Evolutionary conservation across 179 eudicot genomes (phyloP), one percentile per base, ranked within the genome.

Genomic region (Corrigiola litoralis): DNA sequence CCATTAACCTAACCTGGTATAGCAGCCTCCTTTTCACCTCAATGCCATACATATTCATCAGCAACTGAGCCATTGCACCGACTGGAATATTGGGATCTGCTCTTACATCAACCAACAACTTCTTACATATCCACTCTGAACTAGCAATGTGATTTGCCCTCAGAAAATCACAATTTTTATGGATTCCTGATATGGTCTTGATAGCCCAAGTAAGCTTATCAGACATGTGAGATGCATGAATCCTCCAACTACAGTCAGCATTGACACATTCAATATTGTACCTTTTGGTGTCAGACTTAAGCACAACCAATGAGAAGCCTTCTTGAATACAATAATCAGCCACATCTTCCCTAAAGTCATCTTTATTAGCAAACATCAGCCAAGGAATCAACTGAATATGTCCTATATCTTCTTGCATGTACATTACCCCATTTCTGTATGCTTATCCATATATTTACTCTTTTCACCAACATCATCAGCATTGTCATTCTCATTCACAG

Each of bases 141-240:
- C n/a, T n/a, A n/a, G 48, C 63, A 32, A 58, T 37, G 20, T 32
- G 16, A 38, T 58, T 58, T 24, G 2, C 25, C 6, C 14, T 58
- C 31, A 2, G 1, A 37, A 2, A 2, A 4, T 20, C 21, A 5
- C 62, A 58, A 3, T 21, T 32, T 6, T 3, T 37, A 31, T 38
- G 62, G 5, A 4, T 6, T 0, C 62, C 31, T 10, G 6, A 18
- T 0, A 58, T 23, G 1, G 4, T 2, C 46, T 58, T 58, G 5
- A 58, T 58, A 0, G 62, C 62, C 62, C 32, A 58, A 10, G 62
- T 58, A 42, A 58, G 21, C 29, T 38, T 14, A 38, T 58, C 47
- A 5, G 28, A 18, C 32, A 58, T 3, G 18, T 0, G 1, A 4
- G 62, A 58, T 1, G 29, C 31, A 36, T 58, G 62, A 1, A 58